Base-by-base conservation (phyloP, 441 rosid species). In the Iberis amara region DNA sequence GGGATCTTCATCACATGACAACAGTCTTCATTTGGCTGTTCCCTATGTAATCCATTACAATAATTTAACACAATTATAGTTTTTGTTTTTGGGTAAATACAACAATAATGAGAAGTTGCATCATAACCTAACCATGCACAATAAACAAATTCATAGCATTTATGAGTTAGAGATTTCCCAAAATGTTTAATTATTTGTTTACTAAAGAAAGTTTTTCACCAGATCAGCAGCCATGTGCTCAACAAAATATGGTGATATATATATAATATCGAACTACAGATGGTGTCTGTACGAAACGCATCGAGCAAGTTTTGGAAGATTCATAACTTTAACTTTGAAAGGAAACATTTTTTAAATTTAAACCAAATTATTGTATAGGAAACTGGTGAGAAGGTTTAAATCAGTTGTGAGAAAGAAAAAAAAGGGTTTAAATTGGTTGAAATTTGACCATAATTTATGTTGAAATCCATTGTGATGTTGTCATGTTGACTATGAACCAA, bases 1-100 rank as follows among this genome's bases (percentile, higher is more conserved):
- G 65, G 70, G 61, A 66, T 59, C 40, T 18, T 30, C 39, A 35
- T 41, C 70, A 59, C 66, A 66, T 66, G 70, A 59, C 57, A 35
- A 52, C 13, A 40, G 33, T 58, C 55, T 53, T 66, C 52, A 35
- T 10, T 27, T 59, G 45, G 30, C 26, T 35, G 9, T 66, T 66
- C 57, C 65, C 65, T 15, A 66, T 66, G 61, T 47, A 41, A 47
- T 65, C 59, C 51, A 52, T 46, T 38, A 39, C 14, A n/a, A n/a
- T n/a, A n/a, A n/a, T n/a, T n/a, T 28, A 43, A 52, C 37, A 23
- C 31, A 44, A n/a, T 32, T 46, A 4, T 49, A 9, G 6, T 9
- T 31, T 10, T 6, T n/a, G n/a, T 50, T 21, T 21, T 52, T 6
- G 48, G 48, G n/a, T 13, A 30, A 38, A 39, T 31, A 31, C 8